Evolutionary conservation across 2,329 filamentous ascomycete genomes (phyloP).

Genomic region (Dothistroma septosporum): DNA sequence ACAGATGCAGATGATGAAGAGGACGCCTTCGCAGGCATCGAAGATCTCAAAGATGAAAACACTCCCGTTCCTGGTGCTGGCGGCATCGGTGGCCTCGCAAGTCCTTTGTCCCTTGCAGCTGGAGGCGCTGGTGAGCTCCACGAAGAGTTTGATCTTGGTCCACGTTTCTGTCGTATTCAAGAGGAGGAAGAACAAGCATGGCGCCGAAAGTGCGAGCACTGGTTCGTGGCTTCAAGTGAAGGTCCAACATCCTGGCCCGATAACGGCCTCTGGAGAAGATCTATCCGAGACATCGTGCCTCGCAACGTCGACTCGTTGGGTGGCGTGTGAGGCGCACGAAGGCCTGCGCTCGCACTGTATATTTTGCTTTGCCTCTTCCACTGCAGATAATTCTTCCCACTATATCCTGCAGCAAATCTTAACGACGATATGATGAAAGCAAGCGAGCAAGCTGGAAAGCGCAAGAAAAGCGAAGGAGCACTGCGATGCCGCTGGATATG

Average conservation of each 20-base stretch:
- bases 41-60: constrained; percentile 72
- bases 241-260: constrained; percentile 55
- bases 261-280: constrained; percentile 62
- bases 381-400: constrained; percentile 22
- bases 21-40: constrained; percentile 91
- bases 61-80: constrained; percentile 19
- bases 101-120: constrained; percentile 30
- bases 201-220: constrained; percentile 81
- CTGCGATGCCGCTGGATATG: not conserved
- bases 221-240: constrained; percentile 62
- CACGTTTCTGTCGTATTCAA: constrained; percentile 85
- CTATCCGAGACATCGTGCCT: constrained; percentile 25
- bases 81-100: constrained; percentile 27
- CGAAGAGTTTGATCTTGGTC: constrained; percentile 96
- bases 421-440: constrained; percentile 3
- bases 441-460: not conserved
- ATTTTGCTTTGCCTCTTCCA: constrained; percentile 13
- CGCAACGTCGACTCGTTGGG: constrained; percentile 11
- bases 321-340: constrained; percentile 11
- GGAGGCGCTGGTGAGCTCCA: constrained; percentile 71
- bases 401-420: constrained; percentile 21
- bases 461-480: not conserved
- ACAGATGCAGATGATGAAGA: constrained; percentile 81
- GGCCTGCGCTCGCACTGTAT: constrained; percentile 4
- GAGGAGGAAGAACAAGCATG: constrained; percentile 88